Percentiles rank a stretch among this genome's conserved stretches.
These are phyloP conservation scores for Amanita polypyramis DNA, from an alignment of 768 basidiomycete species.

Conservation along the genomic window DNA sequence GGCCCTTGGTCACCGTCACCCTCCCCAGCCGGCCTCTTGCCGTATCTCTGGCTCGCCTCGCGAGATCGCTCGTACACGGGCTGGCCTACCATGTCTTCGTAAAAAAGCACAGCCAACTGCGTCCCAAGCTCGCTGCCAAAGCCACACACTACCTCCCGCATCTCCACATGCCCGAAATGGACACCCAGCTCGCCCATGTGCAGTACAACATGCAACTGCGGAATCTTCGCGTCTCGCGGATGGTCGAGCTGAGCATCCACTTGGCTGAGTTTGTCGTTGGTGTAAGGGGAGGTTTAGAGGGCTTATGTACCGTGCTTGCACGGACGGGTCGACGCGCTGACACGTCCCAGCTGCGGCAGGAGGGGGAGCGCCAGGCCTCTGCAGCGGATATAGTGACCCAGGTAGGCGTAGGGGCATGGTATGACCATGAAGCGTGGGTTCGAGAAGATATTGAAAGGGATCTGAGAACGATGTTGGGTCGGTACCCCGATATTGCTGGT, in stretches of 20 bases:
- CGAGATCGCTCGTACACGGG: conserved; percentile 21
- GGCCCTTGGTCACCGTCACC: conserved; percentile 28
- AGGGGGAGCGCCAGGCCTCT: not conserved
- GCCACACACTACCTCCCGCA: not conserved
- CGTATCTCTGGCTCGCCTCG: conserved; percentile 21
- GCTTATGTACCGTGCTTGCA: not conserved
- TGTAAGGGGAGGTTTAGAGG: not conserved
- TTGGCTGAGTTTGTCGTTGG: not conserved
- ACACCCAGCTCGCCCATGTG: too few relatives aligned
- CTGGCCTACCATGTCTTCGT: conserved; percentile 22
- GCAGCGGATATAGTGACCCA: not conserved
- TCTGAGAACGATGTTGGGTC: too few relatives aligned
- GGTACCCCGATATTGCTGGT: not conserved
- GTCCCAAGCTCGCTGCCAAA: not conserved
- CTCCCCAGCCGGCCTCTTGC: conserved; percentile 33
- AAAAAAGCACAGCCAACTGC: not conserved
- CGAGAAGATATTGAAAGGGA: not conserved
- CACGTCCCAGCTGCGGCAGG: not conserved
- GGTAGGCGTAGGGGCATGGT: not conserved
- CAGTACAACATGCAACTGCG: not conserved
- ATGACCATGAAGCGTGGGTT: too few relatives aligned
- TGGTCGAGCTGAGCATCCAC: not conserved
- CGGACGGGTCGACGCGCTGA: not conserved
- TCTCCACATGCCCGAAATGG: too few relatives aligned
- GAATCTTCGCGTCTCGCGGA: not conserved